Evolutionary conservation across 2,329 filamentous ascomycete species (phyloP), one percentile per base, ranked within the genome.

Genomic region (Polytolypa hystricis): DNA sequence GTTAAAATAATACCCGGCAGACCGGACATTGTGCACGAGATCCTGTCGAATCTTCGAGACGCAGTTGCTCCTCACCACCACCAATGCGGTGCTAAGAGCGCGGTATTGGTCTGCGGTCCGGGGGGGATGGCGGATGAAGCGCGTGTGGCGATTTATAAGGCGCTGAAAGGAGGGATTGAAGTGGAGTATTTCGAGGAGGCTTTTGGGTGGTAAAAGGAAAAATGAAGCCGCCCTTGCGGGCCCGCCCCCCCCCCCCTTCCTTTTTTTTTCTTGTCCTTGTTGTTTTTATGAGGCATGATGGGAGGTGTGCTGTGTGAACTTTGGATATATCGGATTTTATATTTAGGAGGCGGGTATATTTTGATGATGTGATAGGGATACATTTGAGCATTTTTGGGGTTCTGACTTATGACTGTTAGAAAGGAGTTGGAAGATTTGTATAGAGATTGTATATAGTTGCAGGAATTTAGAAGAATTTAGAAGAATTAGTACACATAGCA

Each of bases 151-250:
- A 57, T 61, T 38, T 56, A 60, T 30, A 32, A 49, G 5, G 53
- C 53, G 10, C 40, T 56, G 42, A 52, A 48, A 26, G 39, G 45
- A 7, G 52, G 50, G 5, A 30, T 33, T 8, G 49, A 50, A 1
- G 47, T 66, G 7, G 61, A 65, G 38, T 65, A 66, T 42, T 61
- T 65, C 42, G 64, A 67, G 39, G 61, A 66, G 43, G 54, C 55
- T n/a, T 66, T 64, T 40, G 59, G 60, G 41, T 66, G 45, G 45
- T 47, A 38, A 37, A 9, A 6, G 4, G 6, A n/a, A n/a, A n/a
- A n/a, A n/a, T n/a, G n/a, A n/a, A n/a, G n/a, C n/a, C n/a, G n/a
- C n/a, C n/a, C n/a, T 7, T 14, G 23, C 10, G 3, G 12, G 23
- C 10, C 5, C 3, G 12, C 5, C 23, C 10, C 12, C n/a, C 16